Base-by-base conservation (phyloP, 106 monocot species). In the Dendrobium catenatum region DNA sequence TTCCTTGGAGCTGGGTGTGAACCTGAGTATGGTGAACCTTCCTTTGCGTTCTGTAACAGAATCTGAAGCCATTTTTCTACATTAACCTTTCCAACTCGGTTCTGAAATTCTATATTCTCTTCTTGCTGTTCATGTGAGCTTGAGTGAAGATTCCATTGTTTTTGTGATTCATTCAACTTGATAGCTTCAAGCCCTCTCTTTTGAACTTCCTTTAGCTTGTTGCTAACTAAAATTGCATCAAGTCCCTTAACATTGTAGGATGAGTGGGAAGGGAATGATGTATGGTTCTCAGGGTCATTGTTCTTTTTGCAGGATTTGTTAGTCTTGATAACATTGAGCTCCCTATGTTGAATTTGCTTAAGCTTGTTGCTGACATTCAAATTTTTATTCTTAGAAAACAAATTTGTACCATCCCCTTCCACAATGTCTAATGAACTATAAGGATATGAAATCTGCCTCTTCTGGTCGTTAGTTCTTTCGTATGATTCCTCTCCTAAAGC, bases 61-160 rank as follows among this genome's bases (percentile, higher is more conserved):
- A 87, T 72, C 42, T 91, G 81, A 51, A 91, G 89, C 97, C 97
- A 94, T 67, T 86, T 91, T 51, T 97, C 94, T 46, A 93, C 76
- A 79, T 92, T 97, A 54, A 59, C 88, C 84, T 88, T 94, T 44
- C 97, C 94, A 37, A 76, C 26, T 66, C 86, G 81, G 29, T 86
- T 86, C 41, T 61, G 82, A 47, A 82, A 41, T 46, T 83, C 88
- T 26, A 89, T 84, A 43, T 83, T 82, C 37, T 78, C 85, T 33
- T 83, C 79, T 56, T 79, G 47, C 2, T 68, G 74, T 51, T 56
- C 19, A 73, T 22, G 51, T 15, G 51, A 51, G 15, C 51, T 13
- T 15, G 13, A 13, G 1, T 1, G 16, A 29, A 54, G 26, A 13
- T 22, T 15, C 31, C 2, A 48, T 66, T 72, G 3, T 76, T 40